Percentiles rank a stretch among this genome's conserved stretches.
Conservation (phyloP, 768 basidiomycete species). For the Podaxis sp. region DNA sequence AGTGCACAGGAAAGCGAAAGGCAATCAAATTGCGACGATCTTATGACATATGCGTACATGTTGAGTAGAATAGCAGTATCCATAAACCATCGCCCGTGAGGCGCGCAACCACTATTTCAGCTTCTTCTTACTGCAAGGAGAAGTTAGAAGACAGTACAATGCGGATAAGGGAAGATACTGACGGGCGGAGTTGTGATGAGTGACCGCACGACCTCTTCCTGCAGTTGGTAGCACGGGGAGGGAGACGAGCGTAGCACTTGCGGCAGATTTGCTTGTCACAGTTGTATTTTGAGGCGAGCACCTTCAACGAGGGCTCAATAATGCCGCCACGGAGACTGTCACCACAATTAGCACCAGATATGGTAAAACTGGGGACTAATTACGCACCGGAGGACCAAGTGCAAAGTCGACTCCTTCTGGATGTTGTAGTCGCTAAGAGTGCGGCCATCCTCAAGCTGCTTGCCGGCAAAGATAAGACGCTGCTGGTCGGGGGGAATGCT, state of each 20-base stretch:
- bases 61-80: slow-evolving; percentile 6
- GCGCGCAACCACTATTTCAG: slow-evolving; percentile 66
- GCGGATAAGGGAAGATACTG: slow-evolving; percentile 32
- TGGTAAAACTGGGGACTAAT: slow-evolving; percentile 5
- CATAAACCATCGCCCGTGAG: slow-evolving; percentile 15
- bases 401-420: slow-evolving; percentile 97
- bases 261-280: slow-evolving; percentile 99
- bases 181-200: slow-evolving; percentile 91
- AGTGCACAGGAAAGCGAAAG: background rate
- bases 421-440: slow-evolving; percentile 98
- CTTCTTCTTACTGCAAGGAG: slow-evolving; percentile 85
- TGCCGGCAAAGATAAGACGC: slow-evolving; percentile 94
- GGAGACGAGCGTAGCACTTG: slow-evolving; percentile 99
- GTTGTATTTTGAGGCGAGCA: slow-evolving; percentile 96
- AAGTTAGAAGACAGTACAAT: background rate
- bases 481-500: slow-evolving; percentile 96
- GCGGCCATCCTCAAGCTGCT: slow-evolving; percentile 98
- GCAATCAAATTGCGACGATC: slow-evolving; percentile 10
- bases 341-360: background rate
- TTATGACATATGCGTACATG: slow-evolving; percentile 11
- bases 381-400: slow-evolving; percentile 89
- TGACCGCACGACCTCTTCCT: slow-evolving; percentile 92
- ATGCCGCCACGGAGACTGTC: slow-evolving; percentile 92
- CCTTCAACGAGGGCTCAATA: slow-evolving; percentile 98
- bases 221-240: slow-evolving; percentile 99